Base-by-base conservation (phyloP, 495 filamentous ascomycete genomes). In the Hypoxylon rickii region DNA sequence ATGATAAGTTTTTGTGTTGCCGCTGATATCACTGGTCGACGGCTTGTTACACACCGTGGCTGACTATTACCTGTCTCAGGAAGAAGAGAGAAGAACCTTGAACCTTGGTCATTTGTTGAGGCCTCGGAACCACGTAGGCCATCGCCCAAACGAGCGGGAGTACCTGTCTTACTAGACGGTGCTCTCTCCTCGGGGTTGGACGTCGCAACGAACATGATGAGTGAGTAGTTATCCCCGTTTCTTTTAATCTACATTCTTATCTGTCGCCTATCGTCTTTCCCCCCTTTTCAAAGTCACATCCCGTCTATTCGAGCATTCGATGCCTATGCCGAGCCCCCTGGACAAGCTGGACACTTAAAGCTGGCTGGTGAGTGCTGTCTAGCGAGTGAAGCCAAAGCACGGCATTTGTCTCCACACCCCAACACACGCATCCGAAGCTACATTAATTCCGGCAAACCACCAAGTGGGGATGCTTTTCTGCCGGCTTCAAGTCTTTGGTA, bases 391-490 rank as follows among this genome's bases (percentile, higher is more conserved):
- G 51, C 37, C 38, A 45, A 38, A 46, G 21, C 33, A 45, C 40
- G 39, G 45, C 40, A 37, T 19, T 40, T 26, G 10, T 53, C 37
- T 45, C 39, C 46, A 38, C 45, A 19, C 33, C 52, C 52, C 37
- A 55, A 56, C 41, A 47, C 48, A 56, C 40, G 21, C 52, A 47
- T 19, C 37, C 43, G 22, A 52, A 20, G 37, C 34, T 39, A 60
- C 57, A 29, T 62, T 52, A 62, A 62, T 56, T 56, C 52, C 58
- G 58, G 47, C 52, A 56, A 48, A 41, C 52, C 10, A 22, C 52
- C 42, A 56, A 56, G 58, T 62, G 58, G 58, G 46, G 45, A 24
- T 39, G 40, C 13, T 40, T 45, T 18, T 39, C 39, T 41, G 34
- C 45, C 58, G 51, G 45, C 41, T 40, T 46, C 20, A 18, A 16